A percentile compares a stretch with the other conserved stretches of the same genome.
These are phyloP conservation scores for Stenocarpella maydis DNA, from an alignment of 2,329 filamentous ascomycete species.

Conservation along the genomic window DNA sequence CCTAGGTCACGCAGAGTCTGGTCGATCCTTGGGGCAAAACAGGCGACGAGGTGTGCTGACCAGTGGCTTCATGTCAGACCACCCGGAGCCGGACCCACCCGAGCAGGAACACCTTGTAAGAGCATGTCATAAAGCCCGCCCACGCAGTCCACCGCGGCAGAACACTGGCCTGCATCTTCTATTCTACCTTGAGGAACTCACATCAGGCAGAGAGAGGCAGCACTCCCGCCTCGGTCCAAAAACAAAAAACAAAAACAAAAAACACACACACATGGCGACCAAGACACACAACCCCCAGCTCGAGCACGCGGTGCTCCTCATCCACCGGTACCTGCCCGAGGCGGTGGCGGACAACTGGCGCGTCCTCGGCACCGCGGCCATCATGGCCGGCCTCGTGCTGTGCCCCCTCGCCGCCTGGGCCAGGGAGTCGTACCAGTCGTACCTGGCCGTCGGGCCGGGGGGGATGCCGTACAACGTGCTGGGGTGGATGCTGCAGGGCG, in stretches of 20 bases:
- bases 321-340: conserved; percentile 28
- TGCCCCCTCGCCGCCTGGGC: conserved; percentile 38
- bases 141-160: not conserved
- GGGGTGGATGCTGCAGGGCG: conserved; percentile 51
- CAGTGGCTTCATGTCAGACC: conserved; percentile 31
- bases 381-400: conserved; percentile 28
- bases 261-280: conserved; percentile 16
- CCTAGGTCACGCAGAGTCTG: conserved; percentile 15
- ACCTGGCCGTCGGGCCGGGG: conserved; percentile 52
- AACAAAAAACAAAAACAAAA: too few species aligned
- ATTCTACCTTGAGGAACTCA: not conserved
- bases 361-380: conserved; percentile 22
- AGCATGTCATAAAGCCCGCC: not conserved
- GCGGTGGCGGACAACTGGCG: conserved; percentile 30
- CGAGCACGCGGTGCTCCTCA: conserved; percentile 22
- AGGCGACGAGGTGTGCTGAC: conserved; percentile 10
- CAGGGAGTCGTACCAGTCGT: conserved; percentile 47
- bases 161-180: not conserved
- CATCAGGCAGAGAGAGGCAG: not conserved
- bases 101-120: not conserved
- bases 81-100: conserved; percentile 22
- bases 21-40: not conserved
- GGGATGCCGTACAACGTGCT: conserved; percentile 51
- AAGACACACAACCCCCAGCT: conserved; percentile 16
- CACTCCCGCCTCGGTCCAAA: not conserved